Base-by-base conservation (phyloP, 805 yeast species). In the Candida krabiensis region DNA sequence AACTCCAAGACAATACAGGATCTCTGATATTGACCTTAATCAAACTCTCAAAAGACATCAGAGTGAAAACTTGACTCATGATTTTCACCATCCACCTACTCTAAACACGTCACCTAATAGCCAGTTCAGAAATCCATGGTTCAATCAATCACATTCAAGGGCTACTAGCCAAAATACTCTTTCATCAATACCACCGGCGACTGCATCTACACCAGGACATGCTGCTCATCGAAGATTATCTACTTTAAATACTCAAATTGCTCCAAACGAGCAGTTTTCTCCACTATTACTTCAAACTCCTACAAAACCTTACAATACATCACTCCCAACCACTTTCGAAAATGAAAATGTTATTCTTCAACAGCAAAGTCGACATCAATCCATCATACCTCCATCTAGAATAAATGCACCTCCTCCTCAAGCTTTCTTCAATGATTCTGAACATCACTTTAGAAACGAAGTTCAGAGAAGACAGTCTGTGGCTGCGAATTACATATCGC, bases 321-420 rank as follows among this genome's bases (percentile, higher is more conserved):
- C 51, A 6, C 41, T 58, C 7, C 57, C 63, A 14, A 56, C 60
- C 2, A 58, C 63, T 2, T 58, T 46, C 33, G 63, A 58, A 34
- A 27, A 47, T 21, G 45, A 38, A 13, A 31, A 38, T 16, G 35
- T 38, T 38, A 13, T 28, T 9, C 36, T 15, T 13, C 43, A 36
- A 9, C 48, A 38, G 19, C 51, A 43, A 24, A n/a, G n/a, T n/a
- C n/a, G n/a, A n/a, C n/a, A n/a, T n/a, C 54, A 47, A 16, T 52
- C 41, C n/a, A 52, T 58, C 17, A 39, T 58, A 4, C 65, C 66
- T n/a, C 67, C 66, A 2, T 44, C 54, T 22, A 47, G 66, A 45
- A 55, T 54, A 11, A 56, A 55, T 29, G 62, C 55, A 4, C 64
- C 64, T 1, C 52, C 51, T 8, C 59, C 59, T 5, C 41, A 46